Base-by-base conservation (phyloP, 129 eudicot species). In the Artemisia tridentata region DNA sequence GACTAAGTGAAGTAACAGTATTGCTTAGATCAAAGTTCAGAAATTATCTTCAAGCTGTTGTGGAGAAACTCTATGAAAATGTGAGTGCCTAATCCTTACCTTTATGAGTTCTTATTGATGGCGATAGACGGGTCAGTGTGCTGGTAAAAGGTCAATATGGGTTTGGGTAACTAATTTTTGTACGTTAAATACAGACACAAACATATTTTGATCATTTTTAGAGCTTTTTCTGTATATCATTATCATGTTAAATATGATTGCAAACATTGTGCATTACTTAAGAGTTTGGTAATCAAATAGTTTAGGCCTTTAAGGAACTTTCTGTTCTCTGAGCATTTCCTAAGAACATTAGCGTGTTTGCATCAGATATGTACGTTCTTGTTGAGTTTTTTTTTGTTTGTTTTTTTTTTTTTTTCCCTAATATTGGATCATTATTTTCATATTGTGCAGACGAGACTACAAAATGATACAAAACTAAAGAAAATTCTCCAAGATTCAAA, bases 401-500 rank as follows among this genome's bases (percentile, higher is more conserved):
- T 43, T 25, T n/a, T 10, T 17, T 5, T 10, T 66, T 2, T 13
- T 16, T 6, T 43, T 4, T 21, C 14, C 18, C 41, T 56, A 55
- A 21, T 63, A 16, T 66, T 46, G 57, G 23, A 29, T 62, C 11
- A 3, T 38, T 19, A 13, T 67, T 57, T 75, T 75, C 27, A 16
- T 38, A 54, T 71, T 68, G 17, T 49, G 23, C 86, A 89, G 96
- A 80, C 93, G 38, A 82, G 86, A 79, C 67, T 82, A 51, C 91
- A 86, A 63, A 82, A 50, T 38, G 68, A 82, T 54, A 90, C 96
- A 25, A 90, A 86, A 38, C 71, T 90, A 50, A 90, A 86, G 78
- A 90, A 90, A 78, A 84, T 90, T 69, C 82, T 90, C n/a, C 96
- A 84, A 60, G 96, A 90, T 38, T 86, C 96, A 3, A 90, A 90